Base-by-base conservation (phyloP, 495 filamentous ascomycete species). In the Elaphomyces granulatus region DNA sequence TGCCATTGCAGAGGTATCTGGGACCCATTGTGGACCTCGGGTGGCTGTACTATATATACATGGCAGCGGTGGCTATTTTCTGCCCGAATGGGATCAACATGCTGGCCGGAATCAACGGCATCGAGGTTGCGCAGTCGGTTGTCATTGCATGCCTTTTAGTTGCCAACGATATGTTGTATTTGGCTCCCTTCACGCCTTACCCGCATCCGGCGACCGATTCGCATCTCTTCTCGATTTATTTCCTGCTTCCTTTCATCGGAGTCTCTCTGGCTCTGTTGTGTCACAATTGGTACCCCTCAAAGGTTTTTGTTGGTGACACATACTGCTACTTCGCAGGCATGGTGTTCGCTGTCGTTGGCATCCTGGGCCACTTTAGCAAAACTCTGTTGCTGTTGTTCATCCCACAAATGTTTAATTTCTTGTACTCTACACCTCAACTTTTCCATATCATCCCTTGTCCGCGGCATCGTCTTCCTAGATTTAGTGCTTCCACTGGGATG, bases 261-360 rank as follows among this genome's bases (percentile, higher is more conserved):
- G 90, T 95, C 28, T 94, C 86, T 12, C 54, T 81, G 16, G 92
- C 90, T 1, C 72, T 99, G 17, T 71, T 86, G 47, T 74, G 57
- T 55, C 87, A 99, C 62, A 99, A 99, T 52, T 93, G 87, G 84
- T 99, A 88, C 55, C 90, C 90, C 1, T 83, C 88, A 10, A 77
- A 76, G 40, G 92, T 94, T 1, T 99, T 99, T 51, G 88, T 94
- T 1, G 90, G 90, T 17, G 90, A 99, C 54, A 99, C 90, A 14
- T 99, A 96, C 65, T 99, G 90, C 68, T 99, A 99, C 59, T 93
- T 99, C 50, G 88, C 90, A 0, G 90, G 90, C 42, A 99, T 96
- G 87, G 84, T 94, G 8, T 96, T 99, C 51, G 92, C 87, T 14
- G 87, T 95, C 39, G 90, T 96, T 43, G 85, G 84, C 35, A 94